phyloP scores from a whole-genome alignment of 2,329 filamentous ascomycete genomes.

The Curvularia eragrostidis region DNA sequence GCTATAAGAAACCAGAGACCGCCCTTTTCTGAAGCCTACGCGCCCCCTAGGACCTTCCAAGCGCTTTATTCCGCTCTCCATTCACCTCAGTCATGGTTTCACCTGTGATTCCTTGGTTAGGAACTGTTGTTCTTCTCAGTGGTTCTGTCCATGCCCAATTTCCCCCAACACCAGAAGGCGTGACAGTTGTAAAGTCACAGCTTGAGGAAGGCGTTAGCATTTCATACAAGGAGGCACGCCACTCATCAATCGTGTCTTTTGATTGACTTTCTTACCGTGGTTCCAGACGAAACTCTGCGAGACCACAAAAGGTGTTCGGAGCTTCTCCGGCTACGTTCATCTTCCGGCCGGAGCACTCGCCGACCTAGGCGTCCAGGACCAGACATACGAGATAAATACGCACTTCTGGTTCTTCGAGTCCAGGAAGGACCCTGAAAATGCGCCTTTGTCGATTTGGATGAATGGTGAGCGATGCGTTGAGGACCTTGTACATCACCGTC shows the following conservation, averaged over 20 bases:
- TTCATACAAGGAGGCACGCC: conserved; percentile 54
- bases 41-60: not conserved
- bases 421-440: conserved; percentile 61
- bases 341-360: conserved; percentile 57
- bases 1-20: conserved; percentile 1
- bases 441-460: conserved; percentile 66
- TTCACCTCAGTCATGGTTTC: conserved; percentile 17
- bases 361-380: conserved; percentile 45
- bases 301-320: conserved; percentile 62
- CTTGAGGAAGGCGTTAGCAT: conserved; percentile 52
- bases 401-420: conserved; percentile 72
- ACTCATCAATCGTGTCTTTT: not conserved
- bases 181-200: conserved; percentile 50
- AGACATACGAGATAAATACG: conserved; percentile 59
- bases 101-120: conserved; percentile 17
- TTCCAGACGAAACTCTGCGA: conserved; percentile 60
- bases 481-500: not conserved
- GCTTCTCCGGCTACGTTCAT: conserved; percentile 67
- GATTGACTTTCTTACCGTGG: not conserved
- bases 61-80: not conserved
- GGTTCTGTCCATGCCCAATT: conserved; percentile 43
- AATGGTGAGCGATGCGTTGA: conserved; percentile 49
- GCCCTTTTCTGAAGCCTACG: not conserved
- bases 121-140: conserved; percentile 23
- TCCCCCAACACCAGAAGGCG: conserved; percentile 48